phyloP scores from a whole-genome alignment of 805 yeast species.

The Dipodascopsis tothii region DNA sequence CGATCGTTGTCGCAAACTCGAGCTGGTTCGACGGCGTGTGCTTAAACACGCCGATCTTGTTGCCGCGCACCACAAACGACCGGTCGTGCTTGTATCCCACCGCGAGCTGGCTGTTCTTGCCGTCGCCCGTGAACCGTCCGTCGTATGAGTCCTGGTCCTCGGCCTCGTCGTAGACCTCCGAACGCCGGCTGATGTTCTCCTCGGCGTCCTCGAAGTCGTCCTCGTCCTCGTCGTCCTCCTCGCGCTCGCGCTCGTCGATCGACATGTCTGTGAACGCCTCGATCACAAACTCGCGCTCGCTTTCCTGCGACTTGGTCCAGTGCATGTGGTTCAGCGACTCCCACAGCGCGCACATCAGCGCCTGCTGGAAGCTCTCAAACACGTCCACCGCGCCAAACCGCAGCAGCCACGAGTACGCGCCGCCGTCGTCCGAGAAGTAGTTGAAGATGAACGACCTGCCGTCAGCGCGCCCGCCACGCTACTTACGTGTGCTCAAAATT shows the following conservation, averaged over 20 bases:
- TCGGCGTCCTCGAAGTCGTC: constrained; percentile 32
- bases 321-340: constrained; percentile 46
- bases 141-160: constrained; percentile 35
- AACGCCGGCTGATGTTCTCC: constrained; percentile 2
- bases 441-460: constrained; percentile 57
- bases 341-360: constrained; percentile 50
- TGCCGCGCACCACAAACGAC: constrained; percentile 71
- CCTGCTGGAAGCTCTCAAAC: constrained; percentile 47
- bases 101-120: constrained; percentile 56
- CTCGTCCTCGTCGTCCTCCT: constrained; percentile 31
- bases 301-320: constrained; percentile 40
- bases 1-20: constrained; percentile 61
- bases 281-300: constrained; percentile 50
- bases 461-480: neutral
- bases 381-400: constrained; percentile 41
- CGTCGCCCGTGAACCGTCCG: constrained; percentile 32
- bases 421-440: constrained; percentile 35
- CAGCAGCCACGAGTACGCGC: constrained; percentile 55
- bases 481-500: constrained; percentile 39
- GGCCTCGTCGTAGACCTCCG: constrained; percentile 23
- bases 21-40: constrained; percentile 43
- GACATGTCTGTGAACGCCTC: constrained; percentile 45
- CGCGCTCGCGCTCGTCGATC: constrained; percentile 32
- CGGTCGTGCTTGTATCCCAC: constrained; percentile 65
- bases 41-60: constrained; percentile 73